Evolutionary conservation across 805 yeast species (phyloP).

Genomic region (Candida incommunis): DNA sequence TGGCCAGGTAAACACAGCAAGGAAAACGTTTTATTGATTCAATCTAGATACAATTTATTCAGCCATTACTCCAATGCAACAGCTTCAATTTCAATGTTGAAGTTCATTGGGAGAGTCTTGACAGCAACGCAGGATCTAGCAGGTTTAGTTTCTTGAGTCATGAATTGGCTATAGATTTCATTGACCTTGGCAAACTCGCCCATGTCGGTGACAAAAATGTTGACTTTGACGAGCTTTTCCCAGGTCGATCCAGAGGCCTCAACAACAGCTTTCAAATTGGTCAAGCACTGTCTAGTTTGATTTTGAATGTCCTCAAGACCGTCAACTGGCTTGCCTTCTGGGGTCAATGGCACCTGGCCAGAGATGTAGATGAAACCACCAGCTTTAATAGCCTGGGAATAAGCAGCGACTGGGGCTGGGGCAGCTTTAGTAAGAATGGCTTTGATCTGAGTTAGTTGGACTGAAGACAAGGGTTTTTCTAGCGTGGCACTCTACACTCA

Average conservation of each 20-base stretch:
- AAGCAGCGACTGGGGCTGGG: conserved; percentile 95
- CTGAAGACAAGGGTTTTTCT: too few relatives aligned
- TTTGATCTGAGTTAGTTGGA: neutral
- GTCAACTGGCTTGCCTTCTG: conserved; percentile 61
- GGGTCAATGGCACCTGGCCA: conserved; percentile 88
- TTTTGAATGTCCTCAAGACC: conserved; percentile 52
- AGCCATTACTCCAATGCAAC: conserved; percentile 45
- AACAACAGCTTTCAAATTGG: conserved; percentile 42
- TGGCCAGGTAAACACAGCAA: too few relatives aligned
- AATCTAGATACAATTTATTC: too few relatives aligned
- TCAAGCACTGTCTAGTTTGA: conserved; percentile 26
- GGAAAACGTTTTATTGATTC: too few relatives aligned
- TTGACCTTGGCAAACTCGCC: conserved; percentile 73
- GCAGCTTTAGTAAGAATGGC: conserved; percentile 41
- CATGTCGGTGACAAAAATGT: conserved; percentile 86
- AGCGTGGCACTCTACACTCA: too few relatives aligned
- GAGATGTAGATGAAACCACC: conserved; percentile 81
- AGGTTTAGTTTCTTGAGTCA: conserved; percentile 33
- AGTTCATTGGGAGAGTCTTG: conserved; percentile 76
- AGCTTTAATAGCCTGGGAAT: conserved; percentile 90
- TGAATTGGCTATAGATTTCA: conserved; percentile 50
- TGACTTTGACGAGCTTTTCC: conserved; percentile 76
- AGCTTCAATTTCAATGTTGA: conserved; percentile 80
- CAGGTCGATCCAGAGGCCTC: conserved; percentile 76
- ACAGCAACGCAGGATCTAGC: conserved; percentile 98